Percentiles rank a stretch among this genome's conserved stretches.
phyloP scores from a whole-genome alignment of 176 grass and related monocot species.

The Oryza glaberrima region DNA sequence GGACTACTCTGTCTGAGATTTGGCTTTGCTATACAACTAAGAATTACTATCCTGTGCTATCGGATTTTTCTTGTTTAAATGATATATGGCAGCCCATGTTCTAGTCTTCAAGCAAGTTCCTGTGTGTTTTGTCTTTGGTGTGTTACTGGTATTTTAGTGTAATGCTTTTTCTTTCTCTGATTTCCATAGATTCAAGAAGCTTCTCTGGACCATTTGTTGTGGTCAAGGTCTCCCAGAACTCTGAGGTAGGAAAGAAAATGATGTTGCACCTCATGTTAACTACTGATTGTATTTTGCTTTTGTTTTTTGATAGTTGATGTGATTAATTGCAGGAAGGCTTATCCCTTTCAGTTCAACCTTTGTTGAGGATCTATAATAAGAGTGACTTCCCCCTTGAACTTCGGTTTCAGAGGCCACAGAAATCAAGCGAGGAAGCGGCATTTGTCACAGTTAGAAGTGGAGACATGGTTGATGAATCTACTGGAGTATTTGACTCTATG shows the following conservation, averaged over 20 bases:
- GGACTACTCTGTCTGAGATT: neutral
- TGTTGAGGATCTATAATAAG: conserved; percentile 81
- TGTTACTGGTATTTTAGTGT: conserved; percentile 3
- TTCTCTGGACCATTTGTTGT: conserved; percentile 88
- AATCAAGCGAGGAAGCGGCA: conserved; percentile 58
- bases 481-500: conserved; percentile 67
- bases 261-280: conserved; percentile 23
- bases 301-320: conserved; percentile 42
- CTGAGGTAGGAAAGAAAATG: conserved; percentile 57
- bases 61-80: conserved; percentile 15
- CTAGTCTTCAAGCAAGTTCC: conserved; percentile 2
- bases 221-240: conserved; percentile 69
- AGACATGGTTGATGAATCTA: conserved; percentile 81
- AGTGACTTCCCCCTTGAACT: conserved; percentile 74
- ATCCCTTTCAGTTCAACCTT: conserved; percentile 75
- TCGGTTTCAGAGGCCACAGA: conserved; percentile 64
- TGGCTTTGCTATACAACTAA: neutral
- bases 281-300: conserved; percentile 26
- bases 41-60: neutral
- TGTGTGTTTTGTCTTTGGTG: neutral
- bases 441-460: conserved; percentile 70
- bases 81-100: conserved; percentile 13
- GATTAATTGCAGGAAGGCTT: conserved; percentile 71
- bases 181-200: conserved; percentile 62
- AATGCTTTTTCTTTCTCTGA: conserved; percentile 15